Percentiles rank a stretch among this genome's conserved stretches.
These are phyloP conservation scores for Puccinellia tenuiflora DNA, from an alignment of 176 grass and related monocot genomes.

Conservation along the genomic window DNA sequence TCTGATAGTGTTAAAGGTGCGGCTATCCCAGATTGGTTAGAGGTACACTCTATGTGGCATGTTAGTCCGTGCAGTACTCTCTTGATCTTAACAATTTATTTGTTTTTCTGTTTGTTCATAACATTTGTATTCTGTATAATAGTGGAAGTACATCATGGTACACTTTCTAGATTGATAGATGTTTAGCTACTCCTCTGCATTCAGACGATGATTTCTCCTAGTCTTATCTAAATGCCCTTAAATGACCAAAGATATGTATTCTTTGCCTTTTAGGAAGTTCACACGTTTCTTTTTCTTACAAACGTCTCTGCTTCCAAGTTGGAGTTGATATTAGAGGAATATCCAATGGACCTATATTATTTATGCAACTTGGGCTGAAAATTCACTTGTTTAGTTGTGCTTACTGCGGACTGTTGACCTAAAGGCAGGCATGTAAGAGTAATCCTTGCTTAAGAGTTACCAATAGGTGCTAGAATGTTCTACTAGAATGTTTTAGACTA, in stretches of 20 bases:
- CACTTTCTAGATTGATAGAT: neutral
- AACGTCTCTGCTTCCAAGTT: neutral
- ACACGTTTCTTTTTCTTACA: neutral
- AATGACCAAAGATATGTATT: neutral
- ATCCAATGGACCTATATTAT: neutral
- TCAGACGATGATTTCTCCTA: neutral
- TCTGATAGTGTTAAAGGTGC: constrained; percentile 62
- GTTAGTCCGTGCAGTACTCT: neutral
- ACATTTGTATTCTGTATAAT: neutral
- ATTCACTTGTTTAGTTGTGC: neutral
- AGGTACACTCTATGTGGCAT: constrained; percentile 39
- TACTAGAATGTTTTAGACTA: too few species aligned
- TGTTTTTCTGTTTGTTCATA: neutral
- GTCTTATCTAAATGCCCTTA: neutral
- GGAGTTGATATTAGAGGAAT: neutral
- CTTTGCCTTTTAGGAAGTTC: neutral
- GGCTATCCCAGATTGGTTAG: constrained; percentile 59
- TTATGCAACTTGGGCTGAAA: neutral
- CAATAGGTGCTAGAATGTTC: too few species aligned
- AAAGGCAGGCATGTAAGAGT: too few species aligned
- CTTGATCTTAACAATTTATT: neutral
- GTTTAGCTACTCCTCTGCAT: neutral
- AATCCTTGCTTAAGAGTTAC: too few species aligned
- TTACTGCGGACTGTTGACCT: neutral
- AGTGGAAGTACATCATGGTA: neutral